These are phyloP conservation scores for Alternaria arborescens DNA, from an alignment of 2,329 filamentous ascomycete genomes.

Conservation along the genomic window DNA sequence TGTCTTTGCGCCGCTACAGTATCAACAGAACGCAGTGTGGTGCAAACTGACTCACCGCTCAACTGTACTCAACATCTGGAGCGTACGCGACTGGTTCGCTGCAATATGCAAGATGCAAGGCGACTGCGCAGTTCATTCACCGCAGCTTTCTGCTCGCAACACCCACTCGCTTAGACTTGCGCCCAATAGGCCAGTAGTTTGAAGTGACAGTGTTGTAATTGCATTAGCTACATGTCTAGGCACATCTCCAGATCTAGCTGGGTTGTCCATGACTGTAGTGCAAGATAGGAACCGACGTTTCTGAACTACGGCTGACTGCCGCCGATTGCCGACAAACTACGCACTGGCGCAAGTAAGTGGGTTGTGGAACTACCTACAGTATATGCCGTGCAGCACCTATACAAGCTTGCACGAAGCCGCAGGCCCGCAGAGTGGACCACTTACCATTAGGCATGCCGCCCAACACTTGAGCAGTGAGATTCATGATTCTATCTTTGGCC, in stretches of 20 bases:
- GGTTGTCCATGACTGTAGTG: not conserved
- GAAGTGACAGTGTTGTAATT: not conserved
- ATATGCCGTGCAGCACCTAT: conserved; percentile 11
- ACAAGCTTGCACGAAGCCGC: conserved; percentile 9
- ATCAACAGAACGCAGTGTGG: not conserved
- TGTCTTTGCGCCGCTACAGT: not conserved
- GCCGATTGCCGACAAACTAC: conserved; percentile 11
- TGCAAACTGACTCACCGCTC: conserved; percentile 24
- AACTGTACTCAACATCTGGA: conserved; percentile 7
- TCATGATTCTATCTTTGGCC: not conserved
- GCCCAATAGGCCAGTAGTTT: conserved; percentile 1
- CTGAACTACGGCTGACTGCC: conserved; percentile 9
- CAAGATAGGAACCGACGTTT: conserved; percentile 4
- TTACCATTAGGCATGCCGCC: conserved; percentile 16
- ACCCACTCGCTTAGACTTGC: conserved; percentile 5
- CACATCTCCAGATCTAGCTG: not conserved
- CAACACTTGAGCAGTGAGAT: conserved; percentile 7
- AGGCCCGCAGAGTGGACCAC: conserved; percentile 18
- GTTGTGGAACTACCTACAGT: not conserved
- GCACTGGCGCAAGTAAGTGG: conserved; percentile 13
- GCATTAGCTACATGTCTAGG: conserved; percentile 1
- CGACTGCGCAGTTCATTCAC: conserved; percentile 8
- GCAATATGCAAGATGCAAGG: conserved; percentile 17
- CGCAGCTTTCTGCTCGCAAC: conserved; percentile 11
- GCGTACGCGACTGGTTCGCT: conserved; percentile 11